A percentile compares a stretch with the other conserved stretches of the same genome.
Evolutionary conservation across 1,284 basidiomycete genomes (phyloP).

Genomic region (Sphaerobolus stellatus): DNA sequence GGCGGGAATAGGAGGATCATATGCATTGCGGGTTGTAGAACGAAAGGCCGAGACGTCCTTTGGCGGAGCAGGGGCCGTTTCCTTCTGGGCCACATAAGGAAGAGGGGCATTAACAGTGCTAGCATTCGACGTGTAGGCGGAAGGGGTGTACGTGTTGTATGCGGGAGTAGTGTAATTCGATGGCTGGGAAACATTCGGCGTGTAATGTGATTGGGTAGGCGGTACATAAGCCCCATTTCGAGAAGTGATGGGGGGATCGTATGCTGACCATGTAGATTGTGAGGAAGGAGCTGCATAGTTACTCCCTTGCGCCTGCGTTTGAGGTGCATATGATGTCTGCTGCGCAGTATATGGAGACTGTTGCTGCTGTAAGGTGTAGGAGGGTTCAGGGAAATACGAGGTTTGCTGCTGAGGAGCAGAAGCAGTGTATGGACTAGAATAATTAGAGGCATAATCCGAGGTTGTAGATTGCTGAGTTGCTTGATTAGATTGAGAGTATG

Average conservation of each 20-base stretch:
- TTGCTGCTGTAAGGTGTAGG: neutral
- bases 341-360: neutral
- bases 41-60: conserved; percentile 40
- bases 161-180: neutral
- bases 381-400: neutral
- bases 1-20: conserved; percentile 73
- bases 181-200: no score
- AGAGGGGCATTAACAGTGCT: neutral
- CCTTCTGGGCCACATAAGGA: neutral
- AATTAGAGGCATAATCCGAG: neutral
- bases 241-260: neutral
- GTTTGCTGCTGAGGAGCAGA: no score
- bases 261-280: neutral
- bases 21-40: conserved; percentile 70
- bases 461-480: neutral
- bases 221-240: conserved; percentile 1
- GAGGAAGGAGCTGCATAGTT: neutral
- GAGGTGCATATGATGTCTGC: conserved; percentile 3
- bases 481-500: conserved; percentile 1
- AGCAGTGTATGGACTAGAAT: neutral
- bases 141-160: neutral
- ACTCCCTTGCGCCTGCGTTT: neutral
- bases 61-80: conserved; percentile 26
- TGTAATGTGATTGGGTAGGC: no score
- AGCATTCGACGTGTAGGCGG: neutral